Evolutionary conservation across 345 rosid species (phyloP), one percentile per base, ranked within the genome.

Genomic region (Anacardium occidentale): DNA sequence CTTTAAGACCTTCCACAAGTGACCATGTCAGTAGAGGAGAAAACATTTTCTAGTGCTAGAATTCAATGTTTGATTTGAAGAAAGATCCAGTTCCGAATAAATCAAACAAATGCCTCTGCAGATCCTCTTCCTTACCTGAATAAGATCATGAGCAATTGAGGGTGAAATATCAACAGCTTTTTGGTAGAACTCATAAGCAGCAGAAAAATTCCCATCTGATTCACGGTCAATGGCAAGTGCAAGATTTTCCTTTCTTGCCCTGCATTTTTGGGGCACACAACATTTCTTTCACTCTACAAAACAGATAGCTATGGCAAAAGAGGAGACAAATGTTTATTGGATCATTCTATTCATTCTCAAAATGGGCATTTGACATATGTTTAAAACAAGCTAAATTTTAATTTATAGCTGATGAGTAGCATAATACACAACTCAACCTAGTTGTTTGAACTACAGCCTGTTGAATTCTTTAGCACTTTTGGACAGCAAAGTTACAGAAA

Each of bases 111-210:
- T 52, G 10, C 25, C 42, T 45, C 21, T n/a, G 34, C 58, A 21
- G 17, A 15, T 47, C 50, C 29, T 40, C 40, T 66, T 71, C 68
- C 70, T 64, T 77, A 92, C 99, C 92, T 85, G 88, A 81, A 92
- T 95, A 64, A 95, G 76, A 37, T 91, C 89, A 62, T 86, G 87
- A 34, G 97, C 99, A 81, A 88, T 91, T 61, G 87, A 82, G 77
- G 98, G 99, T n/a, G 99, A 86, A 78, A 92, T 95, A 72, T 92
- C 98, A 58, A 95, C 93, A 74, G 96, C 98, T 82, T 95, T 92
- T 74, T 91, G 95, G 82, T 85, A 95, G 82, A 91, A 95, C 68
- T 89, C 98, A 76, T 89, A 92, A 60, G 99, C 87, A 77, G 97
- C 98, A 26, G 88, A 66, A 74, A 87, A 69, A 67, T 95, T 95